A percentile compares a stretch with the other conserved stretches of the same genome.
These are phyloP conservation scores for Sambucus nigra DNA, from an alignment of 129 eudicot genomes.

Conservation along the genomic window DNA sequence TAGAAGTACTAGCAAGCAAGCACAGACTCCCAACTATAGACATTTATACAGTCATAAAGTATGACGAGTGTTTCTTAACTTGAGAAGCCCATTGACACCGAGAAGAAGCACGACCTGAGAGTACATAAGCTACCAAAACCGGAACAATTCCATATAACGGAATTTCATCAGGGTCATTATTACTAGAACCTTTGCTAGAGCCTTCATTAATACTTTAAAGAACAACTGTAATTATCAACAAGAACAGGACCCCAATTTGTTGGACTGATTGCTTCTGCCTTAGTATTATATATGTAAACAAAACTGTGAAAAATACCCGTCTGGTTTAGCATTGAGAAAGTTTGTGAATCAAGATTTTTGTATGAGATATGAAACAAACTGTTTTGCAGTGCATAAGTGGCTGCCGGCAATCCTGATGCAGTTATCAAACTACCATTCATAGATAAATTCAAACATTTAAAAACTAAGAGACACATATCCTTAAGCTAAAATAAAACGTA, in stretches of 20 bases:
- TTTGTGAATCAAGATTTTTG: conserved; percentile 87
- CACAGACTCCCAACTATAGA: conserved; percentile 86
- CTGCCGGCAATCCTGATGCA: conserved; percentile 97
- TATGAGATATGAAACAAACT: conserved; percentile 93
- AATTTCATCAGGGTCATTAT: conserved; percentile 52
- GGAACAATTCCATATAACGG: conserved; percentile 77
- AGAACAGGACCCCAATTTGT: conserved; percentile 90
- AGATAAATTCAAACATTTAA: no score
- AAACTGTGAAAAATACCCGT: conserved; percentile 83
- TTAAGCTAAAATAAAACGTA: no score
- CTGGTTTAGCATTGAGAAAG: conserved; percentile 92
- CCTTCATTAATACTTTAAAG: conserved; percentile 95
- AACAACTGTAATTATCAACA: conserved; percentile 80
- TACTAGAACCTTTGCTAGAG: conserved; percentile 64
- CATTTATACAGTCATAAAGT: conserved; percentile 97
- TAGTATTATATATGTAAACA: conserved; percentile 68
- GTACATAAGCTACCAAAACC: conserved; percentile 80
- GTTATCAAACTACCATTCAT: conserved; percentile 66
- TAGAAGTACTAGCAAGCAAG: conserved; percentile 70
- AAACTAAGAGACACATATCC: no score
- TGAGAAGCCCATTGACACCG: conserved; percentile 99
- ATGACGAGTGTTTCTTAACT: conserved; percentile 89
- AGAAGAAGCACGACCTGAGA: conserved; percentile 96
- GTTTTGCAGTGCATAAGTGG: conserved; percentile 86
- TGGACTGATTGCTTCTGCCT: conserved; percentile 91